Base-by-base conservation (phyloP, 352 stramenopile species). In the Phytophthora kernoviae region DNA sequence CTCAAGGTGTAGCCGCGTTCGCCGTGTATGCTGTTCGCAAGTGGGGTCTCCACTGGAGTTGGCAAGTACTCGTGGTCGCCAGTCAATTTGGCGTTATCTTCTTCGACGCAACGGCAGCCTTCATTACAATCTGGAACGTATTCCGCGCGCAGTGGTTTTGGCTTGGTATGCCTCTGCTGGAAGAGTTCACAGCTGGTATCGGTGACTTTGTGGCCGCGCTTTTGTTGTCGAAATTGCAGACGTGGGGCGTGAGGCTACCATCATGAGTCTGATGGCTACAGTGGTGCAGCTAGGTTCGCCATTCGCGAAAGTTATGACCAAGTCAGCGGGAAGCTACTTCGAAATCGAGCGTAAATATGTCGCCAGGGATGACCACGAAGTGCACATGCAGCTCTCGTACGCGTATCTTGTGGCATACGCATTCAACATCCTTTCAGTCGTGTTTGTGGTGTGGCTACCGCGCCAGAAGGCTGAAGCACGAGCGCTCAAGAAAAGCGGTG, bases 131-230 rank as follows among this genome's bases (percentile, higher is more conserved):
- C 62, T 90, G 79, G 79, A 45, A 90, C 34, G 77, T 90, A 5
- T 75, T 81, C 30, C 75, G 79, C n/a, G 83, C 69, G 46, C 79
- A 90, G 32, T 90, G 79, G 77, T 85, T 89, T 59, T 89, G 72
- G 74, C 50, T 86, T 12, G 79, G 79, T 17, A 62, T 84, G 22
- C 74, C 79, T 14, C 43, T 89, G 32, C 62, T 85, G 6, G 73
- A 82, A 36, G 62, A 77, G 14, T 63, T 90, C 30, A 75, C 77
- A 10, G 75, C 73, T 54, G 70, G 60, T 27, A 77, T 83, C 22
- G 65, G 64, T 12, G 68, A 81, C 50, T 79, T 79, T 34, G 68
- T 89, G 24, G 63, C 63, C 14, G 72, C 70, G 0, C 60, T 84
- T 81, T 84, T 43, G 76, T 83, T 7, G 62, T 89, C 10, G 77